Evolutionary conservation across 1,284 basidiomycete genomes (phyloP).

Genomic region (Coriolopsis trogii): DNA sequence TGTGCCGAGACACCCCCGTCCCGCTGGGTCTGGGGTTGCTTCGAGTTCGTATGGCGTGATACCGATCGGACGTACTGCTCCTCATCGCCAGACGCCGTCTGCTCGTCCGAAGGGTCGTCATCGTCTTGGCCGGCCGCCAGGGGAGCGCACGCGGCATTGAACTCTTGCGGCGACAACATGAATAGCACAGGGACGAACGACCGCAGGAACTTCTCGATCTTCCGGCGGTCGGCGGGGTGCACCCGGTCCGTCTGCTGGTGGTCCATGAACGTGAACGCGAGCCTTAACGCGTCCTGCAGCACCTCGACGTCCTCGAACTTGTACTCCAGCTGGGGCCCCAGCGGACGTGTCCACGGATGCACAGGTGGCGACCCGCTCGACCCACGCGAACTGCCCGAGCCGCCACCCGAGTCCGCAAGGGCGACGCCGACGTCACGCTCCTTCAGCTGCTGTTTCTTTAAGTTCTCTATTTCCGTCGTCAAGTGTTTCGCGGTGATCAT

Average conservation of each 20-base stretch:
- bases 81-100: constrained; percentile 42
- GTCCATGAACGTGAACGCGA: constrained; percentile 91
- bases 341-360: constrained; percentile 19
- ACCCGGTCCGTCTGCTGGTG: constrained; percentile 80
- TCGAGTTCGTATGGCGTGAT: too few relatives aligned
- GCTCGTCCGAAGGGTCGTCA: constrained; percentile 37
- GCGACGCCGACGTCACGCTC: constrained; percentile 44
- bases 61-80: too few relatives aligned
- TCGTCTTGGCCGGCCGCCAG: constrained; percentile 46
- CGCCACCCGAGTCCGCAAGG: constrained; percentile 34
- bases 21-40: too few relatives aligned
- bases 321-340: constrained; percentile 80
- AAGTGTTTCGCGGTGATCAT: constrained; percentile 90
- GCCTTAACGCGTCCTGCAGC: constrained; percentile 87
- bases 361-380: constrained; percentile 12
- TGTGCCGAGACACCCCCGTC: constrained; percentile 65
- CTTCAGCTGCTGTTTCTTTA: constrained; percentile 71
- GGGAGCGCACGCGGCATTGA: constrained; percentile 74
- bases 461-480: constrained; percentile 84
- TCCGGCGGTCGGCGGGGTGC: constrained; percentile 76
- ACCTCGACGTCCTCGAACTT: constrained; percentile 80
- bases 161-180: constrained; percentile 76
- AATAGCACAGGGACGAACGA: constrained; percentile 86
- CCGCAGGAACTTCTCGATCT: constrained; percentile 86
- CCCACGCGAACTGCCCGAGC: constrained; percentile 33